Percentiles rank a stretch among this genome's conserved stretches.
phyloP scores from a whole-genome alignment of 2,329 filamentous ascomycete species.

The Pezizomycotina sp. region DNA sequence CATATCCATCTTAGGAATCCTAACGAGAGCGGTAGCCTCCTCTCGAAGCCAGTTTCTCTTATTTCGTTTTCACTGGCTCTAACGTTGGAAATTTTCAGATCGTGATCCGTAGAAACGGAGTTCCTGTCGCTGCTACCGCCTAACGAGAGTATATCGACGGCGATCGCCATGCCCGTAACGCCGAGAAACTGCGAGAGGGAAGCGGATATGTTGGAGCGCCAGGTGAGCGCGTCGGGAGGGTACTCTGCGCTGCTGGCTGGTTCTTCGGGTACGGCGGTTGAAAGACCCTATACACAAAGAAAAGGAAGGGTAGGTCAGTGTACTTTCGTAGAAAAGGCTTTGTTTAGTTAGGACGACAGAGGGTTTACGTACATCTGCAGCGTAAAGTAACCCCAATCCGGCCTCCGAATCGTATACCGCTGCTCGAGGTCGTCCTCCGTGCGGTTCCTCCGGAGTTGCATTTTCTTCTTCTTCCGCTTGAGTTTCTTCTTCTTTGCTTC shows the following conservation, averaged over 20 bases:
- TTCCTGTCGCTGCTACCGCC: too few relatives aligned
- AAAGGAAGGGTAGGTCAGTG: slow-evolving; percentile 5
- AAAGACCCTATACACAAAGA: slow-evolving; percentile 20
- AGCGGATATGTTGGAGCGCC: slow-evolving; percentile 30
- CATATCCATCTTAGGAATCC: slow-evolving; percentile 46
- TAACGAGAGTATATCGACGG: slow-evolving; percentile 59
- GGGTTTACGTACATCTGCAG: slow-evolving; percentile 20
- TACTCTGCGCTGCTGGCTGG: slow-evolving; percentile 13
- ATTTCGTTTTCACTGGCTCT: too few relatives aligned
- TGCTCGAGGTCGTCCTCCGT: too few relatives aligned
- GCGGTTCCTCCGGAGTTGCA: too few relatives aligned
- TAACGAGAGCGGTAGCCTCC: slow-evolving; percentile 43
- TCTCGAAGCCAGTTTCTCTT: too few relatives aligned
- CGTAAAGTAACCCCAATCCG: slow-evolving; percentile 23
- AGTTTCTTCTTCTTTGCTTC: too few relatives aligned
- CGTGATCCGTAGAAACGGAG: too few relatives aligned
- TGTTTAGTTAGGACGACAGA: too few relatives aligned
- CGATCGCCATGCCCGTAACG: slow-evolving; percentile 46
- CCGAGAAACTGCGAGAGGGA: slow-evolving; percentile 56
- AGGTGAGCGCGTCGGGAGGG: slow-evolving; percentile 24
- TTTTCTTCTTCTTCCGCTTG: too few relatives aligned
- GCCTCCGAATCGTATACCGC: slow-evolving; percentile 21
- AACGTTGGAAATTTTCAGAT: too few relatives aligned
- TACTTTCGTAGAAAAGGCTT: too few relatives aligned
- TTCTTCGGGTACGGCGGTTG: slow-evolving; percentile 20